Evolutionary conservation across 2,329 filamentous ascomycete species (phyloP).

Genomic region (Talaromyces piceae): DNA sequence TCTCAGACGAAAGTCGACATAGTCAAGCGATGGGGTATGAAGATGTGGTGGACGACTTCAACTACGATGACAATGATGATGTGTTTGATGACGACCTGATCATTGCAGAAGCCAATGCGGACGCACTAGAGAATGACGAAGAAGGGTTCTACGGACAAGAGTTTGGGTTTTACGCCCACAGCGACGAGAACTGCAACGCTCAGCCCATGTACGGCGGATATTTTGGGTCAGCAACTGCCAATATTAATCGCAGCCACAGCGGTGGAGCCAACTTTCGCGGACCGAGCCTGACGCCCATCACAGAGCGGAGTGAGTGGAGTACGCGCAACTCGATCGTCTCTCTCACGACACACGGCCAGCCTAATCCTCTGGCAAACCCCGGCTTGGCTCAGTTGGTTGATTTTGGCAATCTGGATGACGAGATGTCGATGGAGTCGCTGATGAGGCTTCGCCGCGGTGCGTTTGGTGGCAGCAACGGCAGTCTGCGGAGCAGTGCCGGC

Average conservation of each 20-base stretch:
- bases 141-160: slow-evolving; percentile 95
- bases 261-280: slow-evolving; percentile 70
- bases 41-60: slow-evolving; percentile 39
- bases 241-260: slow-evolving; percentile 58
- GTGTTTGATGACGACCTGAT: slow-evolving; percentile 79
- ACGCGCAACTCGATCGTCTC: slow-evolving; percentile 88
- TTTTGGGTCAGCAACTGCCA: slow-evolving; percentile 67
- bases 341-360: slow-evolving; percentile 50
- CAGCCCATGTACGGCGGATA: slow-evolving; percentile 76
- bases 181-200: slow-evolving; percentile 41
- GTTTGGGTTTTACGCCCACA: slow-evolving; percentile 82
- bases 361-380: slow-evolving; percentile 54
- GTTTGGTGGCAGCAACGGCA: slow-evolving; percentile 75
- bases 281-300: slow-evolving; percentile 92
- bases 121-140: slow-evolving; percentile 81
- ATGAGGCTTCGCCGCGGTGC: slow-evolving; percentile 66
- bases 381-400: slow-evolving; percentile 69
- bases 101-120: slow-evolving; percentile 90
- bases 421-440: slow-evolving; percentile 67
- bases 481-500: slow-evolving; percentile 49
- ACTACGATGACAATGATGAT: slow-evolving; percentile 55
- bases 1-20: slow-evolving; percentile 44
- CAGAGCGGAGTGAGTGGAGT: slow-evolving; percentile 90
- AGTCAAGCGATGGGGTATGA: slow-evolving; percentile 36
- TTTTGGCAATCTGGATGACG: slow-evolving; percentile 53